Evolutionary conservation across 2,329 filamentous ascomycete genomes (phyloP).

Genomic region (Fusarium neocosmosporiellum): DNA sequence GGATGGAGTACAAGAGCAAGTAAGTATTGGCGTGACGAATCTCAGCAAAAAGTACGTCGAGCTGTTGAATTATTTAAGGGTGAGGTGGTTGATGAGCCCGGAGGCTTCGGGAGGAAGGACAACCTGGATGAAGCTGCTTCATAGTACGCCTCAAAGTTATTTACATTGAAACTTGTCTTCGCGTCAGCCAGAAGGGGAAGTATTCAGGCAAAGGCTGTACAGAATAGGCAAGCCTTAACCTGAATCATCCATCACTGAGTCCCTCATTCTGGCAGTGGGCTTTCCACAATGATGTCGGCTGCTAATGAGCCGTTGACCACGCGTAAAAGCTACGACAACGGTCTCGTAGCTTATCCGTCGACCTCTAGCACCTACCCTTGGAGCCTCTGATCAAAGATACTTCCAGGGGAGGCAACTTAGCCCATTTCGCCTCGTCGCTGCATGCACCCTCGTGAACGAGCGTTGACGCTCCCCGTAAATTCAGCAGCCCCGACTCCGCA

Average conservation of each 20-base stretch:
- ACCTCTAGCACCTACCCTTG: neutral
- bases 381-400: neutral
- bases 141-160: neutral
- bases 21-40: slow-evolving; percentile 2
- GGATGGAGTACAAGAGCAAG: neutral
- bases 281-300: neutral
- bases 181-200: neutral
- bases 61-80: slow-evolving; percentile 1
- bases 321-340: neutral
- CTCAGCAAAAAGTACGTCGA: neutral
- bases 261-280: neutral
- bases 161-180: neutral
- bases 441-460: slow-evolving; percentile 10
- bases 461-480: slow-evolving; percentile 3
- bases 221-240: neutral
- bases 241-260: neutral
- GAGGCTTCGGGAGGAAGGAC: slow-evolving; percentile 26
- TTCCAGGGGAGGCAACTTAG: neutral
- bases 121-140: neutral
- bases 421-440: slow-evolving; percentile 18
- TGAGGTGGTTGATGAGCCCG: slow-evolving; percentile 11
- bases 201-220: neutral
- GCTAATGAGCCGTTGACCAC: neutral
- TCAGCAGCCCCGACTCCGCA: slow-evolving; percentile 23
- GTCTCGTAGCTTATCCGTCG: neutral